Evolutionary conservation across 257 asterid species (phyloP), one percentile per base, ranked within the genome.

Genomic region (Jaltomata sinuosa): DNA sequence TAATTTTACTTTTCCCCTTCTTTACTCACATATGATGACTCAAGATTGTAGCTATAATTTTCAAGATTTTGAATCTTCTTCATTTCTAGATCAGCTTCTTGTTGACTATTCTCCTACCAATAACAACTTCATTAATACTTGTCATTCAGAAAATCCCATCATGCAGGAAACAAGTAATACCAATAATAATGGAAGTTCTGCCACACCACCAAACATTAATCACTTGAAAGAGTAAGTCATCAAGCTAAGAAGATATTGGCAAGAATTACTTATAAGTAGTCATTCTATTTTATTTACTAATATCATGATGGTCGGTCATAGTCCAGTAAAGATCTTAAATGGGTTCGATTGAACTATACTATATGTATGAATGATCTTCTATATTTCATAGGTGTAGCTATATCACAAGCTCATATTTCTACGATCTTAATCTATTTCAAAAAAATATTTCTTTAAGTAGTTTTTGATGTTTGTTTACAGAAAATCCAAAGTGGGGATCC

Each of bases 191-290:
- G 84, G 86, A 77, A 45, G 4, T 50, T 47, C n/a, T 85, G 79
- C 83, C 53, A 57, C 77, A 49, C n/a, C 59, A 49, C 47, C 69
- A 42, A 40, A 40, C 52, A 72, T 54, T 45, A 65, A 27, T 31
- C 50, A 77, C 85, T 67, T 78, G 88, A 80, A 78, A 79, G 82
- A 76, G 49, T 77, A 76, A 77, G 84, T 61, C 29, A n/a, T 78
- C 55, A n/a, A 38, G 42, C 81, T 45, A 64, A 27, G 71, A 62
- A 29, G 40, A 62, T 27, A 11, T 62, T 27, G 40, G 21, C 10
- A 61, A 25, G 9, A 61, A 61, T 12, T 34, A 34, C 38, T 34
- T 34, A 34, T 2, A 2, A 36, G 40, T 36, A 1, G 6, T 36
- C 40, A 36, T 3, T 36, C 3, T 36, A 36, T 36, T 36, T 36